phyloP scores from a whole-genome alignment of 2,329 filamentous ascomycete species.

The Penicillium sp. region DNA sequence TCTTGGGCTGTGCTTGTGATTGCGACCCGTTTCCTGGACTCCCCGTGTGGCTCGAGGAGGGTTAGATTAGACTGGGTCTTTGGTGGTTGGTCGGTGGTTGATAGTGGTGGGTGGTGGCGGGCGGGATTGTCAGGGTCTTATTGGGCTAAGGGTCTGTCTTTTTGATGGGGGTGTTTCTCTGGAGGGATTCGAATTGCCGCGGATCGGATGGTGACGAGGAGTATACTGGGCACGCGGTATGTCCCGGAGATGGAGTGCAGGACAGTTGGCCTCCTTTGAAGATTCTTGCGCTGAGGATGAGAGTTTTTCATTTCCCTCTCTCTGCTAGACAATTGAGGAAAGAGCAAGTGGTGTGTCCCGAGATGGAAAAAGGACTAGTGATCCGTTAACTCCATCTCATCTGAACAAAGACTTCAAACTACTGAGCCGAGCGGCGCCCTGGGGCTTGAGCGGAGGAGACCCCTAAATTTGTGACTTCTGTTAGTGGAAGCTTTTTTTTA shows the following conservation, averaged over 20 bases:
- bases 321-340: neutral
- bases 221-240: neutral
- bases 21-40: neutral
- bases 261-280: neutral
- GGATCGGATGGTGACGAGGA: neutral
- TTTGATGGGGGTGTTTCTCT: neutral
- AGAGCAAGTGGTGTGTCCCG: neutral
- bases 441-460: constrained; percentile 1
- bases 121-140: constrained; percentile 11
- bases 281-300: neutral
- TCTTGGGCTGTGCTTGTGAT: neutral
- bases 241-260: neutral
- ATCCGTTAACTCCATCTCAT: neutral
- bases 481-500: constrained; percentile 3
- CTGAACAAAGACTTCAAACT: neutral
- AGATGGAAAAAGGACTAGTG: neutral
- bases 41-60: neutral
- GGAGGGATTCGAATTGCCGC: neutral
- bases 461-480: neutral
- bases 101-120: neutral
- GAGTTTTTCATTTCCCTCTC: neutral
- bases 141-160: constrained; percentile 3
- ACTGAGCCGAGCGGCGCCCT: neutral
- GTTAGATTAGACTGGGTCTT: neutral
- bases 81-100: no score